Base-by-base conservation (phyloP, 2,329 filamentous ascomycete genomes). In the Trichoderma simmonsii region DNA sequence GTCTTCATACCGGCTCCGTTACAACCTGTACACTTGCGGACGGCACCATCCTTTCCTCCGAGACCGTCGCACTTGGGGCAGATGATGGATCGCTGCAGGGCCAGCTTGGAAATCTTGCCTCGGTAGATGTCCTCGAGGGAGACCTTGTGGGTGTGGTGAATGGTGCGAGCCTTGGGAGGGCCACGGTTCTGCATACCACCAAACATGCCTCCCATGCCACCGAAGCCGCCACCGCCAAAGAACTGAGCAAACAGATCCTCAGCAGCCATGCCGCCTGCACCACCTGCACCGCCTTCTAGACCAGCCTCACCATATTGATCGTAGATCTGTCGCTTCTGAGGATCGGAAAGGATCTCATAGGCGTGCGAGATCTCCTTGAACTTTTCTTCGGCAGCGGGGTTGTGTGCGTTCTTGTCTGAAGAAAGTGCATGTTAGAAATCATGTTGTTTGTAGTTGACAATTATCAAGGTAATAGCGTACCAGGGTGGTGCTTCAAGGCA, bases 221-320 rank as follows among this genome's bases (percentile, higher is more conserved):
- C 82, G 57, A 82, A 82, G 75, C 94, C 93, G 73, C 91, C 91
- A 73, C 91, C 90, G 76, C 94, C 94, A 80, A 98, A 98, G 91
- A 98, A 98, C 85, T 98, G 94, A 59, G 95, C 93, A 81, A 98
- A 98, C 74, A 98, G 87, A 77, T 98, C 95, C 83, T 98, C 96
- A 26, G 95, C 95, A 76, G 93, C 94, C 94, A 98, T 98, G 80
- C 94, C 94, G 75, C 89, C 88, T 2, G 57, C 67, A 73, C 88
- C 92, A 73, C 89, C 92, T 70, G 87, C 93, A 78, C 93, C 95
- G 76, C 95, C 95, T 81, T 98, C 95, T 65, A 99, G 89, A 74
- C 96, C 96, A 78, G 97, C 94, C 85, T 99, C 95, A 77, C 96
- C 96, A 91, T 97, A 97, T 83, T 98, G 94, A 80, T 99, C 96